Conservation (phyloP, 2,329 filamentous ascomycete genomes). For the Penicillium crustosum region DNA sequence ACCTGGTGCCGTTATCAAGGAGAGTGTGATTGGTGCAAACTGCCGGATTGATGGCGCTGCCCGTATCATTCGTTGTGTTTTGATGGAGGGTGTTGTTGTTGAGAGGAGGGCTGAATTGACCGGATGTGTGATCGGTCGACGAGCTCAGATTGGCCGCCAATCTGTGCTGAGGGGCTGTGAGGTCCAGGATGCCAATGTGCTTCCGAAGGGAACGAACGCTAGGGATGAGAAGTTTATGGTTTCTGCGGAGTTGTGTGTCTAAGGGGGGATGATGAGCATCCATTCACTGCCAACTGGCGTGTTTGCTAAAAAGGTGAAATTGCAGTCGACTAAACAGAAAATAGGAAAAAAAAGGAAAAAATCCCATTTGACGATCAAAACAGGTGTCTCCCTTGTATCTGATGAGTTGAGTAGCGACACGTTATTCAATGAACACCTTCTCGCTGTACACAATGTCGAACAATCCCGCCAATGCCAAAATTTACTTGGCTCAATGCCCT, state of each 20-base stretch:
- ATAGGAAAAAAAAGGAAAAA: too few relatives aligned
- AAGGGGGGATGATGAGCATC: background rate
- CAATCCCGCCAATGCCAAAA: too few relatives aligned
- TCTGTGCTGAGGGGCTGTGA: background rate
- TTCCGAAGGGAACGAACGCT: background rate
- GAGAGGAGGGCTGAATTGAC: background rate
- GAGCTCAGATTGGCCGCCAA: background rate
- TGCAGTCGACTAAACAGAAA: too few relatives aligned
- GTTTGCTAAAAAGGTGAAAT: background rate
- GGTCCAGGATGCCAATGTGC: background rate
- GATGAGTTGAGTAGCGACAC: too few relatives aligned
- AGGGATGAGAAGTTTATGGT: constrained; percentile 1
- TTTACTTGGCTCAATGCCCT: background rate
- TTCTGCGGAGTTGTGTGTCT: background rate
- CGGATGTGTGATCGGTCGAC: constrained; percentile 1
- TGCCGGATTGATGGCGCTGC: background rate
- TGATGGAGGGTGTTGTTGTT: constrained; percentile 3
- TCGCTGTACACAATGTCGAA: too few relatives aligned
- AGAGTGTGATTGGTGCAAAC: constrained; percentile 1
- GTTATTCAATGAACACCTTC: too few relatives aligned
- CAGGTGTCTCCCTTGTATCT: too few relatives aligned
- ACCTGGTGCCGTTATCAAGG: background rate
- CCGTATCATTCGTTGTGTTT: constrained; percentile 2
- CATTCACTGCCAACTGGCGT: background rate
- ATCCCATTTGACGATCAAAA: background rate